Conservation (phyloP, 768 basidiomycete species). For the Lactarius hatsudake region DNA sequence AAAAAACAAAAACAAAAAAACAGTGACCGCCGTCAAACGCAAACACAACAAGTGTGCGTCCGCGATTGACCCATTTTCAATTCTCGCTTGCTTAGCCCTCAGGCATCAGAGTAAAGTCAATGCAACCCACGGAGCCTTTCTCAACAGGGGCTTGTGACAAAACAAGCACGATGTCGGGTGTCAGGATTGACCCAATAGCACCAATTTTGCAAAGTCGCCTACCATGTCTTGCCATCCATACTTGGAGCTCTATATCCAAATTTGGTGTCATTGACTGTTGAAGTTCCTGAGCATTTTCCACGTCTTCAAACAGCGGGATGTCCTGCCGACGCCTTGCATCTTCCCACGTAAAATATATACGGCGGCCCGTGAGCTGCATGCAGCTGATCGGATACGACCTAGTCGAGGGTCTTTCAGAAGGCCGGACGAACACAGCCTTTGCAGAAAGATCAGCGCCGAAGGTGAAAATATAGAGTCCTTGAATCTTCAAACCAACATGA, state of each 20-base stretch:
- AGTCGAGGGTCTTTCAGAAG: background rate
- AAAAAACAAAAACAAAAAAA: background rate
- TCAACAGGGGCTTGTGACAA: background rate
- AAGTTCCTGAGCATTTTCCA: background rate
- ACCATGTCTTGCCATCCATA: background rate
- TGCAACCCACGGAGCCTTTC: conserved; percentile 12
- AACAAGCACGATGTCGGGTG: background rate
- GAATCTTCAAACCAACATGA: background rate
- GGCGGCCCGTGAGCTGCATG: conserved; percentile 27
- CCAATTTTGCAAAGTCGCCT: background rate
- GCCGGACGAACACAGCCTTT: conserved; percentile 8
- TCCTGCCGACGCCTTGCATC: conserved; percentile 6
- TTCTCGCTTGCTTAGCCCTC: background rate
- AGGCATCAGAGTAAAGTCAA: conserved; percentile 24
- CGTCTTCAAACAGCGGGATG: conserved; percentile 12
- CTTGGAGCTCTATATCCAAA: background rate
- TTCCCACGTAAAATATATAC: conserved; percentile 27
- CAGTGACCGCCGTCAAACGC: background rate
- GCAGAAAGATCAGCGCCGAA: conserved; percentile 3
- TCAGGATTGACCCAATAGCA: background rate
- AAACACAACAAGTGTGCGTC: background rate
- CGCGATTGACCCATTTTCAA: background rate
- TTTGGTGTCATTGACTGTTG: background rate
- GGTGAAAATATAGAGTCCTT: conserved; percentile 18
- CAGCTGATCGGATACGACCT: conserved; percentile 7